A percentile compares a stretch with the other conserved stretches of the same genome.
phyloP scores from a whole-genome alignment of 441 rosid genomes.

The Adansonia gregorii region DNA sequence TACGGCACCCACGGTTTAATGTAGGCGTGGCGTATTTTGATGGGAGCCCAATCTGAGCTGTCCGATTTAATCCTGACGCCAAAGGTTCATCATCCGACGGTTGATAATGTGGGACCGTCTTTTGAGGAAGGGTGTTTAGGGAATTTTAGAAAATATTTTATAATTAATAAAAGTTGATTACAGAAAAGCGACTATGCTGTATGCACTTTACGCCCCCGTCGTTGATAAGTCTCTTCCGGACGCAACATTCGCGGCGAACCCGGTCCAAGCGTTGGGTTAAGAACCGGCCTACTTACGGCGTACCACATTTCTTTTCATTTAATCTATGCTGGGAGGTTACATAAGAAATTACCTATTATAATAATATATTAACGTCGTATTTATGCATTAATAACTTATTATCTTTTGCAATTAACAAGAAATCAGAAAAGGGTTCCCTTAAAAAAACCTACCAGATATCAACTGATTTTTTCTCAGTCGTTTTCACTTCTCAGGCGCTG shows the following conservation, averaged over 20 bases:
- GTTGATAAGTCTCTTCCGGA: slow-evolving; percentile 32
- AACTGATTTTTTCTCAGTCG: no score
- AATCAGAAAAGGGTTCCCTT: no score
- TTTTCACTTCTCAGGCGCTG: no score
- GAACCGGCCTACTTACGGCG: neutral
- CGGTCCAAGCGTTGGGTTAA: slow-evolving; percentile 18
- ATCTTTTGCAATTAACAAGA: no score
- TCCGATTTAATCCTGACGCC: slow-evolving; percentile 23
- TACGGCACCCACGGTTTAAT: slow-evolving; percentile 37
- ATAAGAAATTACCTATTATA: no score
- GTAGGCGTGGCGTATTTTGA: slow-evolving; percentile 27
- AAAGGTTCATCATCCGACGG: neutral
- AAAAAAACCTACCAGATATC: no score
- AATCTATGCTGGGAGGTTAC: no score
- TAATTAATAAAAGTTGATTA: slow-evolving; percentile 21
- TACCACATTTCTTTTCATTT: neutral
- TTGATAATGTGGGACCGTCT: neutral
- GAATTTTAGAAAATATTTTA: neutral
- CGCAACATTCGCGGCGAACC: slow-evolving; percentile 19
- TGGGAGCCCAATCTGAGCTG: slow-evolving; percentile 34
- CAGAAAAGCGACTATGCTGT: slow-evolving; percentile 16
- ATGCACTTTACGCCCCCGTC: neutral
- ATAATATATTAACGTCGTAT: no score
- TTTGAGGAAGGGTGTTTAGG: neutral
- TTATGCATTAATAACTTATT: no score